Percentiles rank a stretch among this genome's conserved stretches.
Evolutionary conservation across 2,329 filamentous ascomycete genomes (phyloP).

Genomic region (Geosmithia putterillii): DNA sequence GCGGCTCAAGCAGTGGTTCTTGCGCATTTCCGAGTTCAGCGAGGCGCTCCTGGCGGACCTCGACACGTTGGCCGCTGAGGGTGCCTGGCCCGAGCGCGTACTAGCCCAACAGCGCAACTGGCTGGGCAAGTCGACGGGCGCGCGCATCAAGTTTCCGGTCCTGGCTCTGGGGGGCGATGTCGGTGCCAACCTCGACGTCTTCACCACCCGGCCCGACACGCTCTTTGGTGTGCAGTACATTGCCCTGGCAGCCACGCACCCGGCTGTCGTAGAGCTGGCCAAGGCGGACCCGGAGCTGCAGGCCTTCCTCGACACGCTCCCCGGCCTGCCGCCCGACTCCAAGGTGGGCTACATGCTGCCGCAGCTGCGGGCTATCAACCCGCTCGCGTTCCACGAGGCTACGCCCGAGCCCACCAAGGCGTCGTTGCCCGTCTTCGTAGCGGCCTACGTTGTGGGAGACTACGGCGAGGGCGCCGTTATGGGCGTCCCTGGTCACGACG

Average conservation of each 20-base stretch:
- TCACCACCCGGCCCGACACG: conserved; percentile 77
- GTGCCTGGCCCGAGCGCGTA: conserved; percentile 73
- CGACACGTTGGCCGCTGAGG: conserved; percentile 47
- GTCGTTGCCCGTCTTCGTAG: conserved; percentile 63
- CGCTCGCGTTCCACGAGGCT: conserved; percentile 43
- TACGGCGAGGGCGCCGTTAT: conserved; percentile 84
- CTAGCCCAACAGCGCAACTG: conserved; percentile 77
- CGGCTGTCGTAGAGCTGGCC: conserved; percentile 51
- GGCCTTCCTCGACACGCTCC: conserved; percentile 54
- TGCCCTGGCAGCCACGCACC: conserved; percentile 63
- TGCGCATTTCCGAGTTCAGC: conserved; percentile 70
- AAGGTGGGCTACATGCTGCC: conserved; percentile 58
- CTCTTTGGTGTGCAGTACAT: conserved; percentile 80
- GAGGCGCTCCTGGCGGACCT: conserved; percentile 62
- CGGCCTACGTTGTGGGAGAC: conserved; percentile 74
- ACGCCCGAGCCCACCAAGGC: conserved; percentile 37
- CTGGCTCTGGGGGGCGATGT: conserved; percentile 24
- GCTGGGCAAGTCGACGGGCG: conserved; percentile 70
- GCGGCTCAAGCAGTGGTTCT: conserved; percentile 78
- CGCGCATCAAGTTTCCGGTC: conserved; percentile 59
- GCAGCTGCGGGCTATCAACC: conserved; percentile 50
- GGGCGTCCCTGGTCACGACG: conserved; percentile 81
- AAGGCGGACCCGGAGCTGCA: conserved; percentile 47
- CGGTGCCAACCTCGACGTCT: conserved; percentile 51
- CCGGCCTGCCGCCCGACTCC: conserved; percentile 38